These are phyloP conservation scores for Halocafeteria seosinensis DNA, from an alignment of 108 stramenopile genomes.

Conservation along the genomic window DNA sequence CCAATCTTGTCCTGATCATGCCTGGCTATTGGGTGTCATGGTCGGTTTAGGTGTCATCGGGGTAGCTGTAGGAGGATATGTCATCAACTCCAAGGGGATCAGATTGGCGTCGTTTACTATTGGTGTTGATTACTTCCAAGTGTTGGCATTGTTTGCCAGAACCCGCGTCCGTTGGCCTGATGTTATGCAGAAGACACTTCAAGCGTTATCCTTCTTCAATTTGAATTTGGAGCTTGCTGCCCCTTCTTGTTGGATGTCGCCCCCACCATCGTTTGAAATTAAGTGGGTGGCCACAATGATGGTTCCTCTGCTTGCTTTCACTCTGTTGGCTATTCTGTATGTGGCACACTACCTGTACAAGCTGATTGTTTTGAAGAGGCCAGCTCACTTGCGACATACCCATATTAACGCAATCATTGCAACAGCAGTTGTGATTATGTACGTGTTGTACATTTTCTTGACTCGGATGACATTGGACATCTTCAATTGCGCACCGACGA, in stretches of 20 bases:
- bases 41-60: neutral
- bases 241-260: too few relatives aligned
- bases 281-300: neutral
- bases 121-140: too few relatives aligned
- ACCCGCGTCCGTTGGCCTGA: slow-evolving; percentile 17
- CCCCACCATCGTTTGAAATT: slow-evolving; percentile 17
- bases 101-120: too few relatives aligned
- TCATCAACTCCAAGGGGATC: slow-evolving; percentile 15
- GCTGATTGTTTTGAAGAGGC: slow-evolving; percentile 2
- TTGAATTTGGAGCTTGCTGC: slow-evolving; percentile 25
- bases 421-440: too few relatives aligned
- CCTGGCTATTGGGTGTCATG: neutral
- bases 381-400: neutral
- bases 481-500: too few relatives aligned
- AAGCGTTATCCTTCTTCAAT: too few relatives aligned
- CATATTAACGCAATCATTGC: slow-evolving; percentile 7
- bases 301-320: neutral
- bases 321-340: slow-evolving; percentile 3
- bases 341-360: slow-evolving; percentile 12
- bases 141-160: too few relatives aligned
- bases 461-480: slow-evolving; percentile 15
- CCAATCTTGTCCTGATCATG: slow-evolving; percentile 17
- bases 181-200: too few relatives aligned
- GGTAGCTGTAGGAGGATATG: slow-evolving; percentile 14
- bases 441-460: too few relatives aligned